Base-by-base conservation (phyloP, 129 eudicot species). In the Logfia minima region DNA sequence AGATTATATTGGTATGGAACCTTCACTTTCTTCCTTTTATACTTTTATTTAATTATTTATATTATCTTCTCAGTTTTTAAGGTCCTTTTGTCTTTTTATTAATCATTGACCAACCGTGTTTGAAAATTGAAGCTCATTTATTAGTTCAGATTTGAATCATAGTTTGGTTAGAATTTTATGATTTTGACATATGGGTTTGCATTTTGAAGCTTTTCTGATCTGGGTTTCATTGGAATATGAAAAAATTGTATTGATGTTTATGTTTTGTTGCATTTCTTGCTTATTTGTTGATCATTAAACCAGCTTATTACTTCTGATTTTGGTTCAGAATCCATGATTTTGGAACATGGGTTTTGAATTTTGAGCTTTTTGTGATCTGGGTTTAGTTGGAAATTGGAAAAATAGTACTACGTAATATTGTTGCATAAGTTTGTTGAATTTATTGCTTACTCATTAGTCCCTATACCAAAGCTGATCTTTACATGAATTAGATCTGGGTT, bases 11-110 rank as follows among this genome's bases (percentile, higher is more conserved):
- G 80, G 84, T 81, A 81, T 75, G 76, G 84, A 81, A 81, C 71
- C 80, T 81, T 81, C 84, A 81, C 80, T 80, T 80, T 80, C 56
- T 80, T 37, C 16, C 58, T 58, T 75, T 75, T 81, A 34, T 79
- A 64, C 79, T 65, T 53, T 73, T 58, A 19, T 58, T 64, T 24
- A 26, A 58, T 66, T 26, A 39, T 52, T 64, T 63, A 48, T 75
- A 71, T 72, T 56, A 59, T 76, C 14, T 58, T 7, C 29, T 70
- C 55, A 21, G 32, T 70, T 71, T 43, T 51, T 68, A 28, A 31
- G 35, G 70, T 77, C 55, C 14, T 59, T 60, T 58, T 73, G 1
- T 66, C 41, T 80, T 80, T 24, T 26, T 29, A 45, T 3, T 58
- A 67, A 74, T 80, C 71, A 74, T 74, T 80, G 80, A 80, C 75